phyloP scores from a whole-genome alignment of 495 filamentous ascomycete genomes.

The Astrothelium subdiscretum region DNA sequence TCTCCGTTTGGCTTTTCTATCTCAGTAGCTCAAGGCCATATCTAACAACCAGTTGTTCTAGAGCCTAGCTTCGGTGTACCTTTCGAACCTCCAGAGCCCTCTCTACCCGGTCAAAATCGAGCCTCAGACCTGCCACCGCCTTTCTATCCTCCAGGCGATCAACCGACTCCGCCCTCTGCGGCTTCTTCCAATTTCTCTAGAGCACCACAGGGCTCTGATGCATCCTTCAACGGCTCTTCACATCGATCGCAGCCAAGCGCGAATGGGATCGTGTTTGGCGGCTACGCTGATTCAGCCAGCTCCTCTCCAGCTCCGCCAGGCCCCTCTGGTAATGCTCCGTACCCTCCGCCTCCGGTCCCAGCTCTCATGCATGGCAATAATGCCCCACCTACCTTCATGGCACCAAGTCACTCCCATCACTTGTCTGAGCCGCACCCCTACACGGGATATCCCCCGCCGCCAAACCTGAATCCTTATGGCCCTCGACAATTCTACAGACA shows the following conservation, averaged over 20 bases:
- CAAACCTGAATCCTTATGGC: background rate
- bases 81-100: background rate
- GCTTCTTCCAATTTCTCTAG: slow-evolving; percentile 6
- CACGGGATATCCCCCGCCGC: slow-evolving; percentile 1
- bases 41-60: background rate
- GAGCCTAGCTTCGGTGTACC: background rate
- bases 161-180: slow-evolving; percentile 12
- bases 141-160: slow-evolving; percentile 20
- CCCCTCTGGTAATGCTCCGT: background rate
- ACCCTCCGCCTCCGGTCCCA: slow-evolving; percentile 10
- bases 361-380: background rate
- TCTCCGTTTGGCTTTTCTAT: background rate
- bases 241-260: slow-evolving; percentile 21
- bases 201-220: background rate
- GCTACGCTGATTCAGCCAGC: slow-evolving; percentile 19
- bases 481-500: background rate
- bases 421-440: slow-evolving; percentile 17
- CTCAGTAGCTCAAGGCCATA: background rate
- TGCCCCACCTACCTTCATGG: slow-evolving; percentile 7
- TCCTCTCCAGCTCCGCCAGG: slow-evolving; percentile 23
- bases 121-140: slow-evolving; percentile 18
- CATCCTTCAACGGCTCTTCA: slow-evolving; percentile 4
- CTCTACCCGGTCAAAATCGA: background rate
- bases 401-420: slow-evolving; percentile 22
- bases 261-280: slow-evolving; percentile 25